phyloP scores from a whole-genome alignment of 495 filamentous ascomycete genomes.

The Tuber magnatum region DNA sequence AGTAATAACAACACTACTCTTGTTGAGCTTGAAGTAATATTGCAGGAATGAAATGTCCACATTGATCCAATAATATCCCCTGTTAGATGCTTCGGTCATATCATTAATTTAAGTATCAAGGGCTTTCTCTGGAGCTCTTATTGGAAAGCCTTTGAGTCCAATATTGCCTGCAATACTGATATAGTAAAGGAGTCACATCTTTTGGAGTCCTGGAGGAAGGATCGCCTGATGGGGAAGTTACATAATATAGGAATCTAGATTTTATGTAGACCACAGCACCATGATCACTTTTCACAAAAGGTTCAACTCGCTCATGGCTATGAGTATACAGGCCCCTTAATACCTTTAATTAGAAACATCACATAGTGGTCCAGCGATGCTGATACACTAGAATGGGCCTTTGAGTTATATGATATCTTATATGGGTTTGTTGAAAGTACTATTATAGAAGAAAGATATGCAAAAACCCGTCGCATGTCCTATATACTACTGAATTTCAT shows the following conservation, averaged over 20 bases:
- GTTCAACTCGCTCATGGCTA: neutral
- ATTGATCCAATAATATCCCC: slow-evolving; percentile 5
- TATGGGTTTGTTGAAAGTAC: neutral
- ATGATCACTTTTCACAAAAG: neutral
- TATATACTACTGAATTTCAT: neutral
- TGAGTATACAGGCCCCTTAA: neutral
- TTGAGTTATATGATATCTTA: neutral
- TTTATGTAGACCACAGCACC: neutral
- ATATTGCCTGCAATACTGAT: neutral
- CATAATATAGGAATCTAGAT: slow-evolving; percentile 14
- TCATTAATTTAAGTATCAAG: slow-evolving; percentile 16
- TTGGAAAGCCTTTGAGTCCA: neutral
- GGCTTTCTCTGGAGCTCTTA: slow-evolving; percentile 12
- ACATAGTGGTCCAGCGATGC: neutral
- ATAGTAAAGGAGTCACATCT: neutral
- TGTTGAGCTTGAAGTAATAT: neutral
- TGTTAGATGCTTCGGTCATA: slow-evolving; percentile 20
- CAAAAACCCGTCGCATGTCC: neutral
- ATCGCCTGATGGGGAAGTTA: slow-evolving; percentile 17
- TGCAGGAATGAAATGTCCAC: slow-evolving; percentile 11
- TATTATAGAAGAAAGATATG: neutral
- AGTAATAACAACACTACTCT: neutral
- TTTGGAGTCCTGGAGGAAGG: slow-evolving; percentile 2
- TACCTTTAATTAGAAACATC: neutral
- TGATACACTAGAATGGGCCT: neutral